Evolutionary conservation across 2,329 filamentous ascomycete genomes (phyloP).

Genomic region (Ceratocystis smalleyi): DNA sequence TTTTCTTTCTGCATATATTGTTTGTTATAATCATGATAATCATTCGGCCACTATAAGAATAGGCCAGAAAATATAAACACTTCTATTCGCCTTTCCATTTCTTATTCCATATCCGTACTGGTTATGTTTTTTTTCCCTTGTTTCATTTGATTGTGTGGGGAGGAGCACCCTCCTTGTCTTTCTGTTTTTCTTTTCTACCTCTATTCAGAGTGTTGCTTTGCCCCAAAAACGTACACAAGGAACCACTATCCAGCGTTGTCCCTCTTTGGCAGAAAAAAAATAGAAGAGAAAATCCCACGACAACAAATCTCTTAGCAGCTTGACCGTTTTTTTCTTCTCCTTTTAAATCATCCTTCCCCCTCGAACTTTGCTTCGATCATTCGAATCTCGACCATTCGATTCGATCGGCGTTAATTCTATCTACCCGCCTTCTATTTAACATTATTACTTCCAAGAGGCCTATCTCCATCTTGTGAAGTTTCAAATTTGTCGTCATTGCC

Average conservation of each 20-base stretch:
- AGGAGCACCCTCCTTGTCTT: neutral
- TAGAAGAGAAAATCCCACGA: conserved; percentile 13
- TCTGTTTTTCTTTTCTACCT: neutral
- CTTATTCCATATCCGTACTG: neutral
- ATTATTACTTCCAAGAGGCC: neutral
- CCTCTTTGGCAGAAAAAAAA: conserved; percentile 11
- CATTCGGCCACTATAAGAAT: no score
- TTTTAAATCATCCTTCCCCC: conserved; percentile 1
- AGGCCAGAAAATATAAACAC: no score
- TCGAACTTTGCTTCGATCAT: conserved; percentile 4
- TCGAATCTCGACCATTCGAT: neutral
- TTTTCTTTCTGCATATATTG: neutral
- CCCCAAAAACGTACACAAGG: conserved; percentile 5
- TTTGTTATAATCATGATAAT: no score
- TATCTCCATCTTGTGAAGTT: neutral
- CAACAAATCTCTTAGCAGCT: conserved; percentile 8
- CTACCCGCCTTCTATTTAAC: neutral
- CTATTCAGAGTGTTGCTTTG: neutral
- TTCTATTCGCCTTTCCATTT: neutral
- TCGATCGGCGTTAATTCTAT: conserved; percentile 11
- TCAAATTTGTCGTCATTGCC: neutral
- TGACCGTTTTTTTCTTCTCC: conserved; percentile 12
- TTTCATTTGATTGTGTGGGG: neutral
- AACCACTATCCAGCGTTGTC: conserved; percentile 11
- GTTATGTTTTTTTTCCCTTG: neutral